These are phyloP conservation scores for Boletus barrowsii DNA, from an alignment of 768 basidiomycete species.

Conservation along the genomic window DNA sequence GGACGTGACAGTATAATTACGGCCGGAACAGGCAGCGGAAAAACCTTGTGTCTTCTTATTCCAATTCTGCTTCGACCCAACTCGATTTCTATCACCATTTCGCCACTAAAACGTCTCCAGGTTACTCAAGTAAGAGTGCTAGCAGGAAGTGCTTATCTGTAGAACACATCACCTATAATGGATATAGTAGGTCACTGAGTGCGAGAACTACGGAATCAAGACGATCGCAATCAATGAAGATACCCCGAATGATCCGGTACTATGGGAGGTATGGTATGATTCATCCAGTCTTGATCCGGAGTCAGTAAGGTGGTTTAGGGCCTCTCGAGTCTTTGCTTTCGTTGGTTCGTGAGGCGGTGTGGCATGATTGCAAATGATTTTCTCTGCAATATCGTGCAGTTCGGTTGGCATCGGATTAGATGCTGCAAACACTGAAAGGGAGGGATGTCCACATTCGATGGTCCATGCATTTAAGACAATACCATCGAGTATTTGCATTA, in stretches of 20 bases:
- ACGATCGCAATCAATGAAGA: background rate
- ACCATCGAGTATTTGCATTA: too few species aligned
- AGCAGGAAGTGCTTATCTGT: too few species aligned
- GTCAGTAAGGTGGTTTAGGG: too few species aligned
- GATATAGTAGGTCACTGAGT: background rate
- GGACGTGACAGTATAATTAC: background rate
- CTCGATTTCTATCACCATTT: background rate
- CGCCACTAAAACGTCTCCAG: background rate
- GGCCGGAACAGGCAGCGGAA: background rate
- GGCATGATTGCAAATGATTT: too few species aligned
- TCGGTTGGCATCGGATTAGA: too few species aligned
- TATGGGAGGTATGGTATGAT: conserved; percentile 4
- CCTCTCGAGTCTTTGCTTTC: too few species aligned
- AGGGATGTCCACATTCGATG: too few species aligned
- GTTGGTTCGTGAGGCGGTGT: too few species aligned
- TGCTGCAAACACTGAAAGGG: too few species aligned
- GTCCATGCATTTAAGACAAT: too few species aligned
- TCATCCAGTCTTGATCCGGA: too few species aligned
- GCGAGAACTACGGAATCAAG: background rate
- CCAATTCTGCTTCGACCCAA: background rate
- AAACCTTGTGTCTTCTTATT: background rate
- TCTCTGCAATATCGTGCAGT: too few species aligned
- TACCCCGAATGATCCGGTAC: background rate
- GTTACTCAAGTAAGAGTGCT: background rate
- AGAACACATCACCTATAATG: background rate